Evolutionary conservation across 345 rosid species (phyloP), one percentile per base, ranked within the genome.

Genomic region (Balakata baccata): DNA sequence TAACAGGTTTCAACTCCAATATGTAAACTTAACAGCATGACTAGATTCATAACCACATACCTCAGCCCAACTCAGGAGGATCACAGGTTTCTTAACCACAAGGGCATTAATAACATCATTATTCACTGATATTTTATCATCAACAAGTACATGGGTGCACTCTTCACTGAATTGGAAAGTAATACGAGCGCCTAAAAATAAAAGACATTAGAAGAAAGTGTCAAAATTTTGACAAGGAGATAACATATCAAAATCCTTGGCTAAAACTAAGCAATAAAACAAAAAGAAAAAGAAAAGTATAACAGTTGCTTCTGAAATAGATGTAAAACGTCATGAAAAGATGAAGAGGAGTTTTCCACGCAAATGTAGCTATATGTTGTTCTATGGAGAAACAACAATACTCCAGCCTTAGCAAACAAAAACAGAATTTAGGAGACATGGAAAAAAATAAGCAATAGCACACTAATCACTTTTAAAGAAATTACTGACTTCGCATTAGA

Each of bases 61-160:
- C 92, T 88, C 87, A 74, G 86, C 86, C 97, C 97, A 94, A 66
- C 85, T 82, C 45, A 57, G 63, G 57, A 77, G 80, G 69, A 85
- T 77, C 49, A 94, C 64, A 47, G 88, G 84, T 77, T 90, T 92
- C 79, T 81, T 86, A 49, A 88, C 79, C 74, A 89, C 77, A 17
- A 89, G 43, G 70, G 90, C 98, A 80, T 90, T 85, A 68, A 92
- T 68, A 23, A 92, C 56, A 73, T 83, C 85, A 67, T 82, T 87
- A 69, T 79, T 77, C 18, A 89, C 80, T 78, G 84, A 87, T 77
- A 81, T 79, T 68, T 63, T 77, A 34, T 82, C 79, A 66, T 86
- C 89, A 80, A 87, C 78, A 69, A 94, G 81, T 61, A 92, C 85
- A 81, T 92, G 97, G 0, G 97, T 92, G 84, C 97, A 92, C 73